Evolutionary conservation across 148 eudicot species (phyloP).

Genomic region (Camellia lanceoleosa): DNA sequence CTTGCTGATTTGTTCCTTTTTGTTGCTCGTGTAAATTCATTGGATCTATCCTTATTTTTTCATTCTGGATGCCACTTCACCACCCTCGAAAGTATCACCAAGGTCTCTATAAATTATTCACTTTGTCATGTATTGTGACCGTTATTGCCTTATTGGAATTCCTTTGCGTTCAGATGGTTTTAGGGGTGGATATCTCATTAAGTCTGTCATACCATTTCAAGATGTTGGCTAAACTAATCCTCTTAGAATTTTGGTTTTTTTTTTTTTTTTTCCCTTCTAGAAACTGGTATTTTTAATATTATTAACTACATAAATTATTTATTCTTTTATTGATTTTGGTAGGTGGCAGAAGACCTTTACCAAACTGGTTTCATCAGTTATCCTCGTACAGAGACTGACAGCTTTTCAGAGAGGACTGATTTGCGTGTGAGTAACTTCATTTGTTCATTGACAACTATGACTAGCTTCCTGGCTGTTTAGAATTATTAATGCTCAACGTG

Average conservation of each 20-base stretch:
- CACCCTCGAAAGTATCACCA: neutral
- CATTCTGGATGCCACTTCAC: neutral
- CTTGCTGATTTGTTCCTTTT: neutral
- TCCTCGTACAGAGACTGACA: constrained; percentile 98
- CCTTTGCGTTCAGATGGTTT: neutral
- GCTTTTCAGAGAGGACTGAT: constrained; percentile 70
- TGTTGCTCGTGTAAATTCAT: neutral
- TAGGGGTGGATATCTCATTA: neutral
- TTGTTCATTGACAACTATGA: neutral
- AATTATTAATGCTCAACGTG: no score
- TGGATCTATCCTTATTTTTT: neutral
- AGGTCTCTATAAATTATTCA: neutral
- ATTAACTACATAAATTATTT: neutral
- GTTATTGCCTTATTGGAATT: neutral
- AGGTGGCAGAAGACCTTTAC: constrained; percentile 97
- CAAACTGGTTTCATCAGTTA: constrained; percentile 97
- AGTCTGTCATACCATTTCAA: neutral
- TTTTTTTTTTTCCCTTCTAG: neutral
- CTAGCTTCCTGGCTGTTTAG: neutral
- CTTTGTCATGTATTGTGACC: neutral
- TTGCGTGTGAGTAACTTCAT: constrained; percentile 58
- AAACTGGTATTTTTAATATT: neutral
- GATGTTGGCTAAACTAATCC: neutral
- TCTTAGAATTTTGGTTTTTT: neutral
- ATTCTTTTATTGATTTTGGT: constrained; percentile 5